Evolutionary conservation across 75 land plant genomes (phyloP).

Genomic region (Selaginella tamariscina): DNA sequence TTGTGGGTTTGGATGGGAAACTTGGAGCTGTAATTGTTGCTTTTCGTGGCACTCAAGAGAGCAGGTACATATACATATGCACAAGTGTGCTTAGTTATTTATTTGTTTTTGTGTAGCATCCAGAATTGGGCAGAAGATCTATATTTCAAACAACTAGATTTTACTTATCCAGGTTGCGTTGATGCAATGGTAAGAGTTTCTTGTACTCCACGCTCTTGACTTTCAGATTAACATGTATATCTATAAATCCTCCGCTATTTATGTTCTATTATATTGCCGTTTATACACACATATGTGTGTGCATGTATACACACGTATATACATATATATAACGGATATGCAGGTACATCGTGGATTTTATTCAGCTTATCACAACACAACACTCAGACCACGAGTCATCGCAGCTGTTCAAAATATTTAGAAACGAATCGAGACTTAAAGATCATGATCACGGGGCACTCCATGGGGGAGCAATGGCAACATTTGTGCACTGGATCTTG

Average conservation of each 20-base stretch:
- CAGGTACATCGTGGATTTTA: slow-evolving; percentile 96
- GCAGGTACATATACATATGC: slow-evolving; percentile 35
- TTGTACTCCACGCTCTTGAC: neutral
- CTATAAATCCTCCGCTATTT: no score
- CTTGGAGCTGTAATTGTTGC: slow-evolving; percentile 82
- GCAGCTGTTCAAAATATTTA: slow-evolving; percentile 42
- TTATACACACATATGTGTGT: no score
- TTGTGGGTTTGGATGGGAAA: slow-evolving; percentile 66
- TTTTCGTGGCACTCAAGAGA: slow-evolving; percentile 92
- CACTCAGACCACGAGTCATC: slow-evolving; percentile 50
- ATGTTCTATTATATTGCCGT: no score
- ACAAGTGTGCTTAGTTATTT: neutral
- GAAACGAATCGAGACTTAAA: slow-evolving; percentile 31
- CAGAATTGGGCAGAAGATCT: slow-evolving; percentile 89
- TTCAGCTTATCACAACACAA: slow-evolving; percentile 82
- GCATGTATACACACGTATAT: no score
- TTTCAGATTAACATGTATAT: neutral
- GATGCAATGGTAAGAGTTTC: slow-evolving; percentile 63
- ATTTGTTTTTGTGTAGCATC: slow-evolving; percentile 34
- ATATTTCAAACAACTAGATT: slow-evolving; percentile 74
- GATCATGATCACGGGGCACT: slow-evolving; percentile 76
- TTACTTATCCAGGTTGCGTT: slow-evolving; percentile 65
- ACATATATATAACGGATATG: no score
- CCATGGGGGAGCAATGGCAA: slow-evolving; percentile 99
- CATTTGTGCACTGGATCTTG: slow-evolving; percentile 85